Base-by-base conservation (phyloP, 306 rosid genomes). In the Cicer yamashitae region DNA sequence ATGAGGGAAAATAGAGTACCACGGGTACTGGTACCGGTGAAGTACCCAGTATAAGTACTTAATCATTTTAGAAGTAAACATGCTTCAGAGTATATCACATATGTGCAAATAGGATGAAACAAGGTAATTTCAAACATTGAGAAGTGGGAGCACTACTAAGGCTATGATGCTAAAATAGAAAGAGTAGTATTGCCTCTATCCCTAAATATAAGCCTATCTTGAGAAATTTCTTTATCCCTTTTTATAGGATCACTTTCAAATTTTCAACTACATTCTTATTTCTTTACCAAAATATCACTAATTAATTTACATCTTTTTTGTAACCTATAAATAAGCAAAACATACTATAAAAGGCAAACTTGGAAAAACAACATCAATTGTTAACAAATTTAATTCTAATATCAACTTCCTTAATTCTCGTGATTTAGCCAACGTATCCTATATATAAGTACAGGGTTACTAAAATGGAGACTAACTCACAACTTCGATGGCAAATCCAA, bases 121-220 rank as follows among this genome's bases (percentile, higher is more conserved):
- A 61, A 39, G 61, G 60, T 10, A 40, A 46, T 18, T 15, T 56
- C 25, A 48, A 13, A 57, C 12, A 76, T 17, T 6, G n/a, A 41
- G 37, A 51, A 40, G 11, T 38, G 37, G 8, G 44, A 14, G 37
- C 17, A 6, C 56, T 43, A 43, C 53, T 14, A 53, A 17, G 56
- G 54, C 45, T 40, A 66, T 13, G 54, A 66, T 13, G 54, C 58
- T 51, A 52, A 64, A 52, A 52, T n/a, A 22, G 18, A 14, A 47
- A 10, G 22, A 14, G 70, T 45, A 9, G 50, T 45, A 30, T 4
- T 30, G 37, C 37, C 37, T 30, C 37, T 30, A 30, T 30, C 37
- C 37, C 37, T 3, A 30, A 30, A 30, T 30, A 30, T 30, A 30
- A 4, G 37, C 5, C 37, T 30, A 30, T 30, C 37, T 30, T 30